A percentile compares a stretch with the other conserved stretches of the same genome.
phyloP scores from a whole-genome alignment of 192 early-diverging fungal species.

The Pilobolus umbonatus region DNA sequence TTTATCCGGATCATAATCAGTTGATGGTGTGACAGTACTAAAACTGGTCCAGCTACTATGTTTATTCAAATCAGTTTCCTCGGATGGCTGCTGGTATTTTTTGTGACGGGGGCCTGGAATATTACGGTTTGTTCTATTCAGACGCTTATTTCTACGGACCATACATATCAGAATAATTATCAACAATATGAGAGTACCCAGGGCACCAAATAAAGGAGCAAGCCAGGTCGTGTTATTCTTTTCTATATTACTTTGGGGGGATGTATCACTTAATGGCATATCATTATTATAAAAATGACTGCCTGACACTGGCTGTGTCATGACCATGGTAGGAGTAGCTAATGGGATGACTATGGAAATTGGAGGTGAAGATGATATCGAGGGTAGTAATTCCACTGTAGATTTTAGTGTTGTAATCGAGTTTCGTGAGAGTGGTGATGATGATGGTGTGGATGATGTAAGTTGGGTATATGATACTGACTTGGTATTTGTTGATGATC shows the following conservation, averaged over 20 bases:
- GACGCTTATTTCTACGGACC: not conserved
- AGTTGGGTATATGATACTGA: not conserved
- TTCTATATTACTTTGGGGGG: not conserved
- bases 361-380: not conserved
- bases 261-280: not conserved
- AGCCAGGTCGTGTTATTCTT: conserved; percentile 6
- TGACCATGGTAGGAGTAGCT: too few relatives aligned
- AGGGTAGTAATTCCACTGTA: too few relatives aligned
- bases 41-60: conserved; percentile 5
- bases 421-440: not conserved
- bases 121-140: not conserved
- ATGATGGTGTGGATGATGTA: not conserved
- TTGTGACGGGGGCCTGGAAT: not conserved
- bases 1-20: not conserved
- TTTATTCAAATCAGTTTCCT: not conserved
- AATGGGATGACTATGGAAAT: not conserved
- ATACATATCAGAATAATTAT: not conserved
- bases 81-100: not conserved
- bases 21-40: not conserved
- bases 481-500: too few relatives aligned
- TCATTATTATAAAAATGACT: too few relatives aligned
- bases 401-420: too few relatives aligned
- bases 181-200: conserved; percentile 5
- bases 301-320: too few relatives aligned
- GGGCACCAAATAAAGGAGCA: conserved; percentile 6